phyloP scores from a whole-genome alignment of 257 asterid genomes.

The Voacanga thouarsii region DNA sequence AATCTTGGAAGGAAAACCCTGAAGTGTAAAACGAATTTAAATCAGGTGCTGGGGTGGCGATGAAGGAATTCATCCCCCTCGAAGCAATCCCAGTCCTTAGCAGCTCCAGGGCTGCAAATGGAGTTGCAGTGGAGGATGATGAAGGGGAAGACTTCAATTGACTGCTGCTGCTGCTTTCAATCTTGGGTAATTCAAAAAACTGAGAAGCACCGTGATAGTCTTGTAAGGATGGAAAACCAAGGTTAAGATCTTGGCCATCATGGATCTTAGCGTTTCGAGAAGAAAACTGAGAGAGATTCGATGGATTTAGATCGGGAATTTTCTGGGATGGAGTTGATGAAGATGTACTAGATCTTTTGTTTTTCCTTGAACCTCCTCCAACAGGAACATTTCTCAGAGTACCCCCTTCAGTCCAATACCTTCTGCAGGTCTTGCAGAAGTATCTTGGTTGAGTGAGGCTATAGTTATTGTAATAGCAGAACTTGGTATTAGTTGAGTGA shows the following conservation, averaged over 20 bases:
- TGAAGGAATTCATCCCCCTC: conserved; percentile 35
- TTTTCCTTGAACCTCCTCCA: conserved; percentile 73
- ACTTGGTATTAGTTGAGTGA: conserved; percentile 67
- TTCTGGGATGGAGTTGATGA: conserved; percentile 27
- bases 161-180: conserved; percentile 19
- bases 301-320: conserved; percentile 46
- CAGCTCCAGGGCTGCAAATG: conserved; percentile 46
- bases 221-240: conserved; percentile 33
- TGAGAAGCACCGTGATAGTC: conserved; percentile 33
- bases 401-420: conserved; percentile 92
- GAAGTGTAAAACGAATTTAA: conserved; percentile 30
- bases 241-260: conserved; percentile 60
- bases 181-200: conserved; percentile 48
- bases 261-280: conserved; percentile 41
- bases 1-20: conserved; percentile 57
- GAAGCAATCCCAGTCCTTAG: conserved; percentile 42
- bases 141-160: conserved; percentile 28
- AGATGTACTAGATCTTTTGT: conserved; percentile 34
- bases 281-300: conserved; percentile 27
- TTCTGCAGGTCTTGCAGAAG: conserved; percentile 74
- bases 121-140: conserved; percentile 24
- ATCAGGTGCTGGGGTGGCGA: conserved; percentile 25
- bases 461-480: conserved; percentile 80
- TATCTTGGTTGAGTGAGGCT: conserved; percentile 81
- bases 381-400: conserved; percentile 75